Conservation (phyloP, 305 asterid species). For the Caryopteris hybrid region DNA sequence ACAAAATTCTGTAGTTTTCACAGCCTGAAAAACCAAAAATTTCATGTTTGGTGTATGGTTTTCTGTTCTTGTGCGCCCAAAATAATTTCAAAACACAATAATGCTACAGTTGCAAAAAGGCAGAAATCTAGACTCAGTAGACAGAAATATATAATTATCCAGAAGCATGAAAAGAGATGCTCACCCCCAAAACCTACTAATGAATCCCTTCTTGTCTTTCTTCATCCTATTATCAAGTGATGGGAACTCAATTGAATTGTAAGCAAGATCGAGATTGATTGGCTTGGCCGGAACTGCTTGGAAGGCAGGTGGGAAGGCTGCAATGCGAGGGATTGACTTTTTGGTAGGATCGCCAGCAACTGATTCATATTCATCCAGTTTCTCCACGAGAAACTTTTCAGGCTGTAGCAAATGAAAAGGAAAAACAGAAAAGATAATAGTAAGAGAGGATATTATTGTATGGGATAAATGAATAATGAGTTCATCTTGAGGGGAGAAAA, state of each 20-base stretch:
- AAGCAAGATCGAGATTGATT: constrained; percentile 78
- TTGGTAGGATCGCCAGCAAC: constrained; percentile 73
- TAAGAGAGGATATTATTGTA: not conserved
- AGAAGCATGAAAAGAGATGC: not conserved
- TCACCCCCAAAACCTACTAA: constrained; percentile 88
- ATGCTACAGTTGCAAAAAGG: not conserved
- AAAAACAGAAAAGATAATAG: not conserved
- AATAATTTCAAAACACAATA: not conserved
- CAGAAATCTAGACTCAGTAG: not conserved
- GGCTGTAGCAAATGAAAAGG: constrained; percentile 31
- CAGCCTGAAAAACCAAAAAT: constrained; percentile 15
- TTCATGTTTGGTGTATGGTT: not conserved
- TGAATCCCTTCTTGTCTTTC: constrained; percentile 84
- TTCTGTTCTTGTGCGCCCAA: not conserved
- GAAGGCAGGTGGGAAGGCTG: constrained; percentile 77
- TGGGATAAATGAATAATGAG: not conserved
- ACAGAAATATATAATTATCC: not conserved
- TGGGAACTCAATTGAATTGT: constrained; percentile 69
- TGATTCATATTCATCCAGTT: constrained; percentile 66
- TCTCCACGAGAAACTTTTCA: constrained; percentile 70
- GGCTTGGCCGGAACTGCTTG: constrained; percentile 79
- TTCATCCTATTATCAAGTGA: constrained; percentile 75
- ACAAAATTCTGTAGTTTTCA: constrained; percentile 13
- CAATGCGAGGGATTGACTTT: constrained; percentile 54
- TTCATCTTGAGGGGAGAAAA: not conserved